Evolutionary conservation across 441 rosid genomes (phyloP).

Genomic region (Pelargonium fulgidum): DNA sequence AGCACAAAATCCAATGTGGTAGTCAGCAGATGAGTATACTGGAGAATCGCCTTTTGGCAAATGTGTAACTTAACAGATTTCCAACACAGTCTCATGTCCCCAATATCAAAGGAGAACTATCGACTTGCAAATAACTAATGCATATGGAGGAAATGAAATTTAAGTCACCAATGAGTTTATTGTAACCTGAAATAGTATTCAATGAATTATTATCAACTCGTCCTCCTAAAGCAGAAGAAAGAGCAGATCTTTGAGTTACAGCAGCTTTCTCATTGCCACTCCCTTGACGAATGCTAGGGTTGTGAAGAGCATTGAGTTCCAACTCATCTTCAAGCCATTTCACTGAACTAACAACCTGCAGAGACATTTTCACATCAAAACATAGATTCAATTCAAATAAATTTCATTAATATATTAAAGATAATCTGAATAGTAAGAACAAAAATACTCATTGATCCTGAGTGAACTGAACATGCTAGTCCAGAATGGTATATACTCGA

Average conservation of each 20-base stretch:
- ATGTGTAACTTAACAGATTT: neutral
- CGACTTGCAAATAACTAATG: slow-evolving; percentile 12
- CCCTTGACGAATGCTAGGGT: slow-evolving; percentile 85
- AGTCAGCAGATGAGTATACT: no score
- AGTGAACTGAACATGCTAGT: neutral
- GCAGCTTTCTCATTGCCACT: slow-evolving; percentile 96
- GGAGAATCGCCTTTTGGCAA: neutral
- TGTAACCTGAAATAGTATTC: slow-evolving; percentile 83
- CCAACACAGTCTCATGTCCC: slow-evolving; percentile 11
- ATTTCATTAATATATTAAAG: slow-evolving; percentile 5
- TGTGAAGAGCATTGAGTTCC: slow-evolving; percentile 93
- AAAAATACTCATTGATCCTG: no score
- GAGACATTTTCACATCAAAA: slow-evolving; percentile 18
- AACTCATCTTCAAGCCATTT: slow-evolving; percentile 99
- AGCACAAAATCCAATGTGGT: no score
- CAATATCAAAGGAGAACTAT: slow-evolving; percentile 1
- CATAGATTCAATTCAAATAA: slow-evolving; percentile 14
- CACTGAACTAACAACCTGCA: slow-evolving; percentile 92
- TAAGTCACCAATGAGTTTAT: slow-evolving; percentile 20
- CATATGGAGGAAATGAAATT: slow-evolving; percentile 12
- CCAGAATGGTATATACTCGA: neutral
- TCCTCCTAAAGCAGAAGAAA: slow-evolving; percentile 92
- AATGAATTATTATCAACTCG: slow-evolving; percentile 79
- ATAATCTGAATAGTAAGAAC: no score
- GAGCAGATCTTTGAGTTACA: slow-evolving; percentile 76